Evolutionary conservation across 2,329 filamentous ascomycete species (phyloP).

Genomic region (Helicocarpus griseus): DNA sequence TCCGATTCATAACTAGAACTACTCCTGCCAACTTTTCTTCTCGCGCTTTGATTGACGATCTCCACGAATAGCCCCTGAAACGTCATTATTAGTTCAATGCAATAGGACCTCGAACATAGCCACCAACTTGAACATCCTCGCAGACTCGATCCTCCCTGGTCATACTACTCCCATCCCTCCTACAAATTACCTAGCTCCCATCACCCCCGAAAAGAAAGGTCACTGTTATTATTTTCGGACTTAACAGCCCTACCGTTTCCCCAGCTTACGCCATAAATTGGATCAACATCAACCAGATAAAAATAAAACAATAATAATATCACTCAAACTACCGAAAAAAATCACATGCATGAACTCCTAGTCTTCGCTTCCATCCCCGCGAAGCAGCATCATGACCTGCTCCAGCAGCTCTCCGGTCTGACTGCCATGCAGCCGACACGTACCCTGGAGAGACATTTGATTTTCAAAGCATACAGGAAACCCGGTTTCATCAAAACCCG

Average conservation of each 20-base stretch:
- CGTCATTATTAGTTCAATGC: no score
- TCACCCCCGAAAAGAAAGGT: background rate
- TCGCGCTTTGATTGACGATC: no score
- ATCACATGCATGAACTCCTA: slow-evolving; percentile 51
- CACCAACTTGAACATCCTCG: no score
- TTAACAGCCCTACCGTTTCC: background rate
- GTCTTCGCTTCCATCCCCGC: slow-evolving; percentile 51
- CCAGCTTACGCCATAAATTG: background rate
- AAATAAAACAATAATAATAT: background rate
- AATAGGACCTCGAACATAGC: no score
- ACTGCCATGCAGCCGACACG: slow-evolving; percentile 51
- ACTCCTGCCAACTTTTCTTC: no score
- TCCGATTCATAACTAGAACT: no score
- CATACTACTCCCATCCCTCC: background rate
- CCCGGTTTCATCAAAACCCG: slow-evolving; percentile 30
- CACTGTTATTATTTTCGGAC: background rate
- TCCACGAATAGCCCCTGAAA: no score
- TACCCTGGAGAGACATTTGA: slow-evolving; percentile 44
- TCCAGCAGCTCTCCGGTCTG: slow-evolving; percentile 52
- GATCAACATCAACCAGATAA: background rate
- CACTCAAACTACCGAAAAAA: background rate
- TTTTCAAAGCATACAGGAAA: slow-evolving; percentile 48
- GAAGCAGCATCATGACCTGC: slow-evolving; percentile 49
- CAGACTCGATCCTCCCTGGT: background rate
- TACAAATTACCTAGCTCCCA: background rate